Percentiles rank a stretch among this genome's conserved stretches.
Evolutionary conservation across 176 grass and related monocot species (phyloP).

Genomic region (Hordeum vulgare): MorexV3_pseudomolecules_assembly NC_058523.1:401503943-401504442

Average conservation of each 20-base stretch:
- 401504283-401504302: not conserved
- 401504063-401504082: not conserved
- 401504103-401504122: not conserved
- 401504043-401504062: not conserved
- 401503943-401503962: not conserved
- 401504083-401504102: not conserved
- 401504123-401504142: not conserved
- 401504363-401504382: conserved; percentile 18
- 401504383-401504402: conserved; percentile 23
- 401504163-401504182: not conserved
- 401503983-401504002: not conserved
- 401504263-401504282: not conserved
- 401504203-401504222: not conserved
- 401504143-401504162: not conserved
- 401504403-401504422: conserved; percentile 10
- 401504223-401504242: conserved; percentile 4
- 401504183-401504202: not conserved
- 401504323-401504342: conserved; percentile 26
- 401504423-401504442: conserved; percentile 49
- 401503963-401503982: not conserved
- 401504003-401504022: not conserved
- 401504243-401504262: not conserved
- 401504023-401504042: not conserved
- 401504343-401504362: conserved; percentile 34
- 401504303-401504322: not conserved